Percentiles rank a stretch among this genome's conserved stretches.
Conservation (phyloP, 2,329 filamentous ascomycete genomes). For the Talaromyces atroroseus region DNA sequence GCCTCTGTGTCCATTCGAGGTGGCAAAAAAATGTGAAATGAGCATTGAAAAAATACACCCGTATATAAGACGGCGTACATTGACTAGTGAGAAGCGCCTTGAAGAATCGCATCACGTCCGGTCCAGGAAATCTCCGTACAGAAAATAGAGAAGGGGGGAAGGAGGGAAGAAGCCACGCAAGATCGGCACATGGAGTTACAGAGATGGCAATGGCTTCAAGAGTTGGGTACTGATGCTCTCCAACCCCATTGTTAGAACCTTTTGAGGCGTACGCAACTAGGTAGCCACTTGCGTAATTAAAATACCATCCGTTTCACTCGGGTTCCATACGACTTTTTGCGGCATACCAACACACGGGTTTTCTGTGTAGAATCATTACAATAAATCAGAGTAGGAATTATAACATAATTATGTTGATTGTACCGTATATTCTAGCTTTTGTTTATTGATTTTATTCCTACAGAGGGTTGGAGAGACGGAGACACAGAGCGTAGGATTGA, state of each 20-base stretch:
- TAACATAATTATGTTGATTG: too few species aligned
- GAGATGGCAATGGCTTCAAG: neutral
- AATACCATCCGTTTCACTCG: neutral
- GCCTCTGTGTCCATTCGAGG: neutral
- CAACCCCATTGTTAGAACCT: neutral
- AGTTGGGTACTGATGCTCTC: neutral
- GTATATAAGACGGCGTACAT: neutral
- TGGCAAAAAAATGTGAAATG: neutral
- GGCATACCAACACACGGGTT: neutral
- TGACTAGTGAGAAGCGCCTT: neutral
- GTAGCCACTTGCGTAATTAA: neutral
- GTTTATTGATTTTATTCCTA: too few species aligned
- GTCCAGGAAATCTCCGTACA: neutral
- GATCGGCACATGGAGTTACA: neutral
- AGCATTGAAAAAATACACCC: neutral
- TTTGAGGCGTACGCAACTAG: neutral
- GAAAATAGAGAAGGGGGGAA: neutral
- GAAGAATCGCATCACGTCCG: neutral
- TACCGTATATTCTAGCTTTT: too few species aligned
- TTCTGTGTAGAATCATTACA: too few species aligned
- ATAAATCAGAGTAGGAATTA: too few species aligned
- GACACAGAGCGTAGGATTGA: neutral
- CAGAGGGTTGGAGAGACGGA: too few species aligned
- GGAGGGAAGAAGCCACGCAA: neutral
- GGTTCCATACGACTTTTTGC: neutral